These are phyloP conservation scores for Cordyceps fumosorosea DNA, from an alignment of 2,329 filamentous ascomycete species.

Conservation along the genomic window DNA sequence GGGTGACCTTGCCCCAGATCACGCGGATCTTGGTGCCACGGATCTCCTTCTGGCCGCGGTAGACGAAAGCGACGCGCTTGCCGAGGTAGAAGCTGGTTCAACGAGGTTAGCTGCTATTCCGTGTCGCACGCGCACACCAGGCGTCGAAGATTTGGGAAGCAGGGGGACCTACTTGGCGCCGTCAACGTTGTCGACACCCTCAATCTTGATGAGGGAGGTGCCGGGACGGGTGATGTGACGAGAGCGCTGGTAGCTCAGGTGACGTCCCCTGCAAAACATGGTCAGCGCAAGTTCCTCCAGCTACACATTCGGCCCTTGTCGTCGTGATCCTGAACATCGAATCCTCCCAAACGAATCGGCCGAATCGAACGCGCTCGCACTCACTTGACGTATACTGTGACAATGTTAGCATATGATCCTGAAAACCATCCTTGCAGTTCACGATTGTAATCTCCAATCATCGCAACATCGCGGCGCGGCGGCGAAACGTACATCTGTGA, in stretches of 20 bases:
- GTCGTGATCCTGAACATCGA: background rate
- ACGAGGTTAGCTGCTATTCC: slow-evolving; percentile 19
- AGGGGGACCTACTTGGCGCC: slow-evolving; percentile 67
- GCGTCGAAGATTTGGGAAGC: background rate
- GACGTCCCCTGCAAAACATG: slow-evolving; percentile 66
- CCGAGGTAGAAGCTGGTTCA: slow-evolving; percentile 78
- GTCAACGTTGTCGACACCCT: slow-evolving; percentile 88
- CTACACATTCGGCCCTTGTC: background rate
- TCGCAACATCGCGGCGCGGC: background rate
- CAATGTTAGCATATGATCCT: slow-evolving; percentile 32
- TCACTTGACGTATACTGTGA: slow-evolving; percentile 82
- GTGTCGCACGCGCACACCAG: background rate
- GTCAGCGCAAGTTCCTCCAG: slow-evolving; percentile 14
- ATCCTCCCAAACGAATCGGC: slow-evolving; percentile 20
- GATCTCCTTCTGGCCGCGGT: slow-evolving; percentile 90
- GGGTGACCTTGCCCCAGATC: slow-evolving; percentile 98
- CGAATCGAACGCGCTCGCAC: slow-evolving; percentile 32
- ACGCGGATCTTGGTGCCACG: slow-evolving; percentile 97
- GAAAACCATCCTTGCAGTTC: slow-evolving; percentile 7
- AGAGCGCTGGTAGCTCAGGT: slow-evolving; percentile 95
- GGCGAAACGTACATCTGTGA: slow-evolving; percentile 72
- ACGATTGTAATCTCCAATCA: background rate
- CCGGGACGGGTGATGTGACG: slow-evolving; percentile 87
- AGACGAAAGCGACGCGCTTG: slow-evolving; percentile 99
- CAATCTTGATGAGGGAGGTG: slow-evolving; percentile 95